These are phyloP conservation scores for Phytophthora litchii DNA, from an alignment of 352 stramenopile species.

Conservation along the genomic window DNA sequence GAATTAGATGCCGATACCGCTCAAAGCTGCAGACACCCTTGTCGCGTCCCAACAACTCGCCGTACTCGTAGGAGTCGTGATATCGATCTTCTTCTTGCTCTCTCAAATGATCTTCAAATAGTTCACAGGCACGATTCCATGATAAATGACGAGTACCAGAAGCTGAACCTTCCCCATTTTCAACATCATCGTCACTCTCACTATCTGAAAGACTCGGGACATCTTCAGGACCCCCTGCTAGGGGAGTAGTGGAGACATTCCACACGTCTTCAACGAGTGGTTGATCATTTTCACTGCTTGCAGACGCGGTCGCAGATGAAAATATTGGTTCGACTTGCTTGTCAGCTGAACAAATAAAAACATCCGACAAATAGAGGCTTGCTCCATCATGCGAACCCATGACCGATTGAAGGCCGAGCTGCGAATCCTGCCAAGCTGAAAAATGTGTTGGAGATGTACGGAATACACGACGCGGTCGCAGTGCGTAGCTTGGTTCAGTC, in stretches of 20 bases:
- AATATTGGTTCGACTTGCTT: constrained; percentile 27
- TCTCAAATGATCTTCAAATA: constrained; percentile 29
- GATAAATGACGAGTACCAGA: constrained; percentile 9
- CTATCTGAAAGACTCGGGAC: constrained; percentile 74
- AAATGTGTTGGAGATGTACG: constrained; percentile 45
- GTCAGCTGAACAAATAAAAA: constrained; percentile 21
- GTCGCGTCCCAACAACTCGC: constrained; percentile 43
- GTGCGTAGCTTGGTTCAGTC: constrained; percentile 49
- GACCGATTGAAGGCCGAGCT: constrained; percentile 51
- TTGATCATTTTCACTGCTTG: not conserved
- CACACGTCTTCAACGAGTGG: constrained; percentile 50
- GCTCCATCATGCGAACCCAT: constrained; percentile 20
- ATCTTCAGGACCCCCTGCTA: constrained; percentile 43
- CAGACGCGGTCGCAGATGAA: not conserved
- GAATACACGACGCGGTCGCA: constrained; percentile 61
- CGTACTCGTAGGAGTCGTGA: constrained; percentile 36
- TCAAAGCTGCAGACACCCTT: constrained; percentile 52
- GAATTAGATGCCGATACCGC: constrained; percentile 62
- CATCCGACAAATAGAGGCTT: constrained; percentile 32
- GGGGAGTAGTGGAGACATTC: constrained; percentile 34
- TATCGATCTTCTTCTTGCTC: constrained; percentile 47
- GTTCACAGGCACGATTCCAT: constrained; percentile 21
- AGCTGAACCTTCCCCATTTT: constrained; percentile 19
- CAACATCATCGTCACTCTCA: constrained; percentile 69
- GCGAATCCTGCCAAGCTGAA: constrained; percentile 35